These are phyloP conservation scores for Intubia oerlemansii DNA, from an alignment of 2,329 filamentous ascomycete genomes.

Conservation along the genomic window DNA sequence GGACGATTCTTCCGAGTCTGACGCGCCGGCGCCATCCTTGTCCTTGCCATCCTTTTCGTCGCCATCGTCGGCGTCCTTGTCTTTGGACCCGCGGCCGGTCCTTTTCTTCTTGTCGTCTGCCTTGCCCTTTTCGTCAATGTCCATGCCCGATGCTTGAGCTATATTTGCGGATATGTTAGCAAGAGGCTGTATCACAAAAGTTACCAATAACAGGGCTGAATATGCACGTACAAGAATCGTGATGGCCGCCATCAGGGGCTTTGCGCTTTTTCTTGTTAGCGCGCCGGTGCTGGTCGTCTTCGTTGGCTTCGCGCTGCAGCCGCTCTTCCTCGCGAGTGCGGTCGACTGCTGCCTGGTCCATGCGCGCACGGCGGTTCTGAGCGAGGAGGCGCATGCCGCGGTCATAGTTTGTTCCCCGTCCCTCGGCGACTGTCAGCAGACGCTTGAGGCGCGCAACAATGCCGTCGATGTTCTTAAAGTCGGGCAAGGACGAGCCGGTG, in stretches of 20 bases:
- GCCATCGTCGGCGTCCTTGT: neutral
- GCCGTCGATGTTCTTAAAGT: slow-evolving; percentile 40
- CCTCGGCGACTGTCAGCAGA: slow-evolving; percentile 45
- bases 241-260: slow-evolving; percentile 26
- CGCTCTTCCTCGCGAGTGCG: slow-evolving; percentile 27
- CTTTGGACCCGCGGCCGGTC: no score
- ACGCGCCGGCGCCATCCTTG: slow-evolving; percentile 6
- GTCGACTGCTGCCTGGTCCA: slow-evolving; percentile 26
- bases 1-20: slow-evolving; percentile 23
- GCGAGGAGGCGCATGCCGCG: slow-evolving; percentile 51
- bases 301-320: slow-evolving; percentile 24
- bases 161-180: no score
- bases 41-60: slow-evolving; percentile 10
- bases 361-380: slow-evolving; percentile 38
- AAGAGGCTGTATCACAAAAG: neutral
- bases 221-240: slow-evolving; percentile 12
- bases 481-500: slow-evolving; percentile 34
- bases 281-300: slow-evolving; percentile 25
- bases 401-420: slow-evolving; percentile 46
- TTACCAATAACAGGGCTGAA: no score
- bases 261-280: slow-evolving; percentile 64
- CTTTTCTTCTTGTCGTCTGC: slow-evolving; percentile 15
- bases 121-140: slow-evolving; percentile 32
- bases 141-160: no score
- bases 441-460: slow-evolving; percentile 41